Evolutionary conservation across 1,284 basidiomycete genomes (phyloP).

Genomic region (Ganoderma sp.): DNA sequence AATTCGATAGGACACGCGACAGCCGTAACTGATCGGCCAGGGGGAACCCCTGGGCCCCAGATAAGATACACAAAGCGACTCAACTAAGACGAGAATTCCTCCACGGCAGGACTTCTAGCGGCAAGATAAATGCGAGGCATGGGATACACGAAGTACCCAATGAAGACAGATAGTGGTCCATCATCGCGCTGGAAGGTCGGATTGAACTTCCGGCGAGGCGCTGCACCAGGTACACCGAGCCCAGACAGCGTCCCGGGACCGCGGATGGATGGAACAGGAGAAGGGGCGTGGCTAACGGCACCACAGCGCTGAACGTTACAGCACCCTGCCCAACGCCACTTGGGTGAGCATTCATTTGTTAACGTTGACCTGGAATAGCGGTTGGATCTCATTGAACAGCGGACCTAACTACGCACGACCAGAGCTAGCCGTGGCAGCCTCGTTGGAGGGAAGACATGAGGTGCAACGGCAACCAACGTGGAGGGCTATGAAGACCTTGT

Average conservation of each 20-base stretch:
- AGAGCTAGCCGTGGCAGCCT: neutral
- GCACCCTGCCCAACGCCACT: constrained; percentile 1
- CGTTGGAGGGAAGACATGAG: constrained; percentile 3
- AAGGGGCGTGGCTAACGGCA: neutral
- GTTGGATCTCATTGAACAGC: neutral
- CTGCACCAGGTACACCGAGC: constrained; percentile 6
- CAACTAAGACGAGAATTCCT: neutral
- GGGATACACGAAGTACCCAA: constrained; percentile 4
- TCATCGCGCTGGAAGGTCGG: constrained; percentile 10
- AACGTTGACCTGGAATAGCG: constrained; percentile 5
- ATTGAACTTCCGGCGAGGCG: constrained; percentile 8
- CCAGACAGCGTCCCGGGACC: constrained; percentile 5
- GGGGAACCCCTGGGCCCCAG: neutral
- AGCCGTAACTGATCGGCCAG: neutral
- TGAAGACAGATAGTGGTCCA: neutral
- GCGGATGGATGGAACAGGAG: neutral
- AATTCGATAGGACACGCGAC: neutral
- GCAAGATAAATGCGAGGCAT: neutral
- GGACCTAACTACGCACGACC: constrained; percentile 6
- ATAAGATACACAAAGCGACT: neutral
- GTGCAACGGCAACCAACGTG: constrained; percentile 6
- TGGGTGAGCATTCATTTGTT: constrained; percentile 3
- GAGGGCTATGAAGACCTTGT: constrained; percentile 8
- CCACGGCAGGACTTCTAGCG: neutral
- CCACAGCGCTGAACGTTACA: constrained; percentile 4